Percentiles rank a stretch among this genome's conserved stretches.
These are phyloP conservation scores for Stachybotrys chlorohalonatus DNA, from an alignment of 2,329 filamentous ascomycete genomes.

Conservation along the genomic window DNA sequence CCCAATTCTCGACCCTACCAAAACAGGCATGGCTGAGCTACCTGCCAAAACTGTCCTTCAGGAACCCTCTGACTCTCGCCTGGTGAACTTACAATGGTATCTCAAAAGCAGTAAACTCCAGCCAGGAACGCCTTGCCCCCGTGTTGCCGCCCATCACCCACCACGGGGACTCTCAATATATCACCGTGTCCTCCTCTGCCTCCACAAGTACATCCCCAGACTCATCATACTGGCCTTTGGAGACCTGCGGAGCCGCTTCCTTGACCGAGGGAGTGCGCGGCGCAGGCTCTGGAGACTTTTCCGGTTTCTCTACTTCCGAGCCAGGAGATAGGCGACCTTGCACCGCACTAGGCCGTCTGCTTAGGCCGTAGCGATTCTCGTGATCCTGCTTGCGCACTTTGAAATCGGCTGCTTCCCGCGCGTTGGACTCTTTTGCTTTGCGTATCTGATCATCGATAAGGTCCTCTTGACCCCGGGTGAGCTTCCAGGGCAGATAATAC, in stretches of 20 bases:
- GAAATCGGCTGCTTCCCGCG: conserved; percentile 57
- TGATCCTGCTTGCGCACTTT: conserved; percentile 35
- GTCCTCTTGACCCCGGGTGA: conserved; percentile 59
- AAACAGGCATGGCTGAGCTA: too few species aligned
- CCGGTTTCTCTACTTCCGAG: neutral
- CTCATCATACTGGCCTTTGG: conserved; percentile 46
- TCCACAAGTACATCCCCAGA: conserved; percentile 71
- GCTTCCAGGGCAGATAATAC: conserved; percentile 83
- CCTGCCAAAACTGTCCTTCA: too few species aligned
- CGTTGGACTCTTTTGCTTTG: conserved; percentile 53
- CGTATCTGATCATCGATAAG: conserved; percentile 62
- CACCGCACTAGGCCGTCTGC: conserved; percentile 11
- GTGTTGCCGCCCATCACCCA: neutral
- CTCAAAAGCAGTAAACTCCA: neutral
- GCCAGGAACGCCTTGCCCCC: neutral
- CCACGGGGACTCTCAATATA: conserved; percentile 51
- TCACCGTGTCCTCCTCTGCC: conserved; percentile 82
- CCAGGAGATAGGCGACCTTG: conserved; percentile 10
- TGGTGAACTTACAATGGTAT: neutral
- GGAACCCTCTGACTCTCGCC: neutral
- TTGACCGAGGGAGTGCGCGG: neutral
- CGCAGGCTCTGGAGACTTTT: neutral
- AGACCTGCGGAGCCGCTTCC: neutral
- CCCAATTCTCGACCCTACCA: too few species aligned
- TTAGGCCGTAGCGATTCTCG: conserved; percentile 14